Percentiles rank a stretch among this genome's conserved stretches.
Conservation (phyloP, 208 protist genomes). For the Trypanosoma melophagium region DNA sequence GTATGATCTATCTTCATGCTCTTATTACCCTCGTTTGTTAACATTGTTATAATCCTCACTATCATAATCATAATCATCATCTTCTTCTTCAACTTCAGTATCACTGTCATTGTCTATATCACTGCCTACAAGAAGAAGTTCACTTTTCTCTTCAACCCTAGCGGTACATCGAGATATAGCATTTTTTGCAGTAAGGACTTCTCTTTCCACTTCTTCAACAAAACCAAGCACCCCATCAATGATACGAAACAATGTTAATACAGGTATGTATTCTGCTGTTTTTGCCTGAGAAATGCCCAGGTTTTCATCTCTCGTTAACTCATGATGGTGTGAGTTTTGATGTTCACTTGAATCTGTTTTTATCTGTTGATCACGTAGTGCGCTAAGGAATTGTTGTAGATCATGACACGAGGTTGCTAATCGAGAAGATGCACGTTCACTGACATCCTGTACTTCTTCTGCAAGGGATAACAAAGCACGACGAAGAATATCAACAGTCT, state of each 20-base stretch:
- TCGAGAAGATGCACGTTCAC: slow-evolving; percentile 40
- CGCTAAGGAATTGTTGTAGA: slow-evolving; percentile 56
- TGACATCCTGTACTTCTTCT: slow-evolving; percentile 45
- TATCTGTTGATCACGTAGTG: slow-evolving; percentile 43
- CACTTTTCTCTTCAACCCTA: neutral
- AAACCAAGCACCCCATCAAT: slow-evolving; percentile 78
- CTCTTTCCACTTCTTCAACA: slow-evolving; percentile 56
- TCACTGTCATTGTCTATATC: neutral
- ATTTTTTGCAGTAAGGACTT: slow-evolving; percentile 45
- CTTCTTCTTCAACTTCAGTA: neutral
- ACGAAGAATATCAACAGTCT: neutral
- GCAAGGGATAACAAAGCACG: slow-evolving; percentile 35
- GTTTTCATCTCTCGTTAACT: slow-evolving; percentile 1
- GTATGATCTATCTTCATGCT: neutral
- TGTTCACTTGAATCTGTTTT: neutral
- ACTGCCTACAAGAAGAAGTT: neutral
- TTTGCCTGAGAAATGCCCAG: neutral
- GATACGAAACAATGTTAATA: slow-evolving; percentile 43
- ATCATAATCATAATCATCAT: neutral
- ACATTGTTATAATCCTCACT: neutral
- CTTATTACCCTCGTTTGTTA: neutral
- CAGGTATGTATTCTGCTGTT: slow-evolving; percentile 7
- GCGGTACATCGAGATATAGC: slow-evolving; percentile 10
- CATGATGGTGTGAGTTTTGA: neutral
- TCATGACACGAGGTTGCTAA: slow-evolving; percentile 60